These are phyloP conservation scores for Amanita subjunquillea DNA, from an alignment of 768 basidiomycete species.

Conservation along the genomic window DNA sequence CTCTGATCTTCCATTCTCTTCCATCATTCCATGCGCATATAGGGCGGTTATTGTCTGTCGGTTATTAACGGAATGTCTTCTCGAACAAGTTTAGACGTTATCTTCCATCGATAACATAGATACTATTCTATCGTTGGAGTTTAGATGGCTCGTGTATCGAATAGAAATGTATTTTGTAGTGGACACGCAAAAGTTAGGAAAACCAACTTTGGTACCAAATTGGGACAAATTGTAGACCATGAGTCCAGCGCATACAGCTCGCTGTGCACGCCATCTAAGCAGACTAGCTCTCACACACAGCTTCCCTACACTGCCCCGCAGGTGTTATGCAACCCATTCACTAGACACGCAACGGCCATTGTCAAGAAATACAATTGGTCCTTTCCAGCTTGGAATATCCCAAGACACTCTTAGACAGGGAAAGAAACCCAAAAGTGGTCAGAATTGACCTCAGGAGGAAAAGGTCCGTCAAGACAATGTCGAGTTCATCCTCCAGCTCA, in stretches of 20 bases:
- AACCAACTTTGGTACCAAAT: too few relatives aligned
- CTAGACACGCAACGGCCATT: slow-evolving; percentile 46
- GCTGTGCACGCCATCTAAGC: background rate
- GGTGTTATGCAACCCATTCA: slow-evolving; percentile 46
- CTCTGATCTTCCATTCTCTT: too few relatives aligned
- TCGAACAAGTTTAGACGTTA: too few relatives aligned
- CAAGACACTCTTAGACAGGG: slow-evolving; percentile 42
- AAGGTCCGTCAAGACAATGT: slow-evolving; percentile 34
- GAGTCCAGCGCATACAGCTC: background rate
- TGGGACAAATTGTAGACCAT: background rate
- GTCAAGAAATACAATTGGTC: slow-evolving; percentile 58
- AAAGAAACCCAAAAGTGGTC: slow-evolving; percentile 67
- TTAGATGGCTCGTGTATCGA: too few relatives aligned
- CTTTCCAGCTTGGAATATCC: slow-evolving; percentile 66
- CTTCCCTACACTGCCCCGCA: background rate
- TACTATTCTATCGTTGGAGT: too few relatives aligned
- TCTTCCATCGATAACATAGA: too few relatives aligned
- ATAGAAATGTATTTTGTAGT: too few relatives aligned
- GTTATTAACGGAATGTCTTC: too few relatives aligned
- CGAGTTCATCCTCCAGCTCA: slow-evolving; percentile 3
- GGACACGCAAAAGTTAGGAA: too few relatives aligned
- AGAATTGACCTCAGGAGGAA: slow-evolving; percentile 65
- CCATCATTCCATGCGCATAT: too few relatives aligned
- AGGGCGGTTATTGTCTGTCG: too few relatives aligned
- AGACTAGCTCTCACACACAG: background rate